A percentile compares a stretch with the other conserved stretches of the same genome.
Evolutionary conservation across 345 rosid species (phyloP).

Genomic region (Syzygium oleosum): DNA sequence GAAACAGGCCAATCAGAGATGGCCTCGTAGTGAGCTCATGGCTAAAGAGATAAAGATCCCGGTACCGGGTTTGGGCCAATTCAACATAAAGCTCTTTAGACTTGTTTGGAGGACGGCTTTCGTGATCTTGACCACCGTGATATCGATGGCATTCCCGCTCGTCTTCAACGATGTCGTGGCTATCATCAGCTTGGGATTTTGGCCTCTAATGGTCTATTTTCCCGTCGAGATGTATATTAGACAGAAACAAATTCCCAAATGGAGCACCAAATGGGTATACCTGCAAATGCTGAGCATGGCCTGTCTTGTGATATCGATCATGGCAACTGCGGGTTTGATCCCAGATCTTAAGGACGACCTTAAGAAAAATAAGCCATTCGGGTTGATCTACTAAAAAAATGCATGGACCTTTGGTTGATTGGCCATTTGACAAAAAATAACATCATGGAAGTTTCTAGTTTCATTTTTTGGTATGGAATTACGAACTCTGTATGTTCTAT

Average conservation of each 20-base stretch:
- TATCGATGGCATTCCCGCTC: conserved; percentile 38
- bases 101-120: conserved; percentile 35
- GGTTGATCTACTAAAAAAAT: conserved; percentile 15
- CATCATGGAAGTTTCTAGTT: not conserved
- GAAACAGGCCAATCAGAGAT: conserved; percentile 18
- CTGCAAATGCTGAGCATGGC: conserved; percentile 31
- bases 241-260: conserved; percentile 29
- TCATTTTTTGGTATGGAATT: not conserved
- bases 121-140: conserved; percentile 32
- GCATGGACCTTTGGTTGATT: not conserved
- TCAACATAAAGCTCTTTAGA: conserved; percentile 30
- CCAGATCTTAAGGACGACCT: conserved; percentile 30
- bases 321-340: conserved; percentile 34
- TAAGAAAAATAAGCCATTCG: conserved; percentile 29
- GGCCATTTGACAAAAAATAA: not conserved
- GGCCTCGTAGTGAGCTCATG: conserved; percentile 22
- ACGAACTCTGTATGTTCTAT: not conserved
- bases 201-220: conserved; percentile 51
- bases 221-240: conserved; percentile 51
- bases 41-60: conserved; percentile 26
- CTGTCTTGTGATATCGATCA: conserved; percentile 32
- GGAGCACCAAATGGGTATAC: conserved; percentile 51
- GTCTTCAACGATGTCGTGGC: conserved; percentile 42
- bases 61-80: conserved; percentile 12
- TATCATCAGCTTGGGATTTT: conserved; percentile 37